These are phyloP conservation scores for Vitis cinerea DNA, from an alignment of 164 flowering plant genomes.

Conservation along the genomic window DNA sequence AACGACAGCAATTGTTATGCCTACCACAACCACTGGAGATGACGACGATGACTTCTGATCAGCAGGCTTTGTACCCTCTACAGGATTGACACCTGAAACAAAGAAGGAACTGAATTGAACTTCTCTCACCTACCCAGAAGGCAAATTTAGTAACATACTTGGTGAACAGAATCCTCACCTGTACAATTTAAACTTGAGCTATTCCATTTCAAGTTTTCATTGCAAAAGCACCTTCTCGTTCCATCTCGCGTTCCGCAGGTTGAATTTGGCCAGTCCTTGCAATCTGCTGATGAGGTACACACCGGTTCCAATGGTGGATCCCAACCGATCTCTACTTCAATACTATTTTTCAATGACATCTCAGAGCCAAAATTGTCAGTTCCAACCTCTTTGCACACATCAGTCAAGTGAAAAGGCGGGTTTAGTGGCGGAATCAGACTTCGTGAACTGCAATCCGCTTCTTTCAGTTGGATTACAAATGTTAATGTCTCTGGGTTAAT, in stretches of 20 bases:
- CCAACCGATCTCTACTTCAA: constrained; percentile 6
- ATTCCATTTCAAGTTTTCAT: constrained; percentile 16
- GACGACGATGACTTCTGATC: neutral
- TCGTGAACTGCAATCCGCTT: constrained; percentile 12
- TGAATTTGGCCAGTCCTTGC: constrained; percentile 20
- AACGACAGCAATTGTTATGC: no score
- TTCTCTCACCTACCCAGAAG: no score
- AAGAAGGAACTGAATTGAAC: no score
- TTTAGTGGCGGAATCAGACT: neutral
- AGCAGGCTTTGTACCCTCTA: no score
- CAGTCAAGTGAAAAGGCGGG: no score
- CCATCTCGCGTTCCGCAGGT: constrained; percentile 10
- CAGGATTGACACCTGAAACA: no score
- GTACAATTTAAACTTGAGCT: constrained; percentile 9
- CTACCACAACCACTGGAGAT: no score
- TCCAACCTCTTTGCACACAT: no score
- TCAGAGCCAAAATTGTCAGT: no score
- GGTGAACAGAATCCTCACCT: constrained; percentile 4
- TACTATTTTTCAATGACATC: neutral
- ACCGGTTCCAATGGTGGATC: constrained; percentile 7
- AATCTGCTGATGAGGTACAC: constrained; percentile 10
- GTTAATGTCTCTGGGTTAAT: constrained; percentile 22
- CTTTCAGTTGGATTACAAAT: constrained; percentile 19
- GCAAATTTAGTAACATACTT: no score
- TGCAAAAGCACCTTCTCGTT: constrained; percentile 20